Evolutionary conservation across 352 stramenopile genomes (phyloP).

Genomic region (Phytopythium mirpurense): DNA sequence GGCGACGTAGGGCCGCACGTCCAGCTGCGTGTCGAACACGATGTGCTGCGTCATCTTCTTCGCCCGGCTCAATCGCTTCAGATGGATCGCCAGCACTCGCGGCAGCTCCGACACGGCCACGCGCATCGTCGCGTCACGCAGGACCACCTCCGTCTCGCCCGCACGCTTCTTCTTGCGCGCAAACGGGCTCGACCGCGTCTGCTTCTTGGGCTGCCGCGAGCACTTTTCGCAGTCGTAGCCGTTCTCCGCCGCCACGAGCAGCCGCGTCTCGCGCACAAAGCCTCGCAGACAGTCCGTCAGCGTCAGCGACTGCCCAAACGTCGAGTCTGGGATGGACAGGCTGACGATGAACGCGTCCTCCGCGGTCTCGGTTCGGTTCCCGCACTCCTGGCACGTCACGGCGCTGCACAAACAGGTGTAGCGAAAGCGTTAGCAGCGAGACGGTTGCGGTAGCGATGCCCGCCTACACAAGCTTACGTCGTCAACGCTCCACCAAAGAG

Average conservation of each 20-base stretch:
- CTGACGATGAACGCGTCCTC: conserved; percentile 66
- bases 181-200: conserved; percentile 17
- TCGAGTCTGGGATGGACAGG: conserved; percentile 35
- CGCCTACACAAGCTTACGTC: conserved; percentile 38
- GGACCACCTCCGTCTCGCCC: conserved; percentile 20
- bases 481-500: conserved; percentile 53
- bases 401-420: conserved; percentile 13
- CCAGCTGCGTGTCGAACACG: conserved; percentile 30
- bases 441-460: too few species aligned
- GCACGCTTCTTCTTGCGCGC: conserved; percentile 23
- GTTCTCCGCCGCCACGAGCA: conserved; percentile 48
- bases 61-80: conserved; percentile 49
- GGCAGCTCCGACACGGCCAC: conserved; percentile 43
- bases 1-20: not conserved
- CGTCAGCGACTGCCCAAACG: conserved; percentile 11
- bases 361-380: conserved; percentile 40
- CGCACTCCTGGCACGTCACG: conserved; percentile 41
- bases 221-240: conserved; percentile 70
- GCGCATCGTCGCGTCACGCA: conserved; percentile 54
- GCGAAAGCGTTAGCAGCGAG: not conserved
- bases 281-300: conserved; percentile 42
- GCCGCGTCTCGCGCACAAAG: conserved; percentile 42
- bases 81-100: conserved; percentile 57
- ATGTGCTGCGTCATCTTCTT: conserved; percentile 71
- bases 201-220: conserved; percentile 31